Evolutionary conservation across 192 early-diverging fungal species (phyloP).

Genomic region (Diversispora eburnea): DNA sequence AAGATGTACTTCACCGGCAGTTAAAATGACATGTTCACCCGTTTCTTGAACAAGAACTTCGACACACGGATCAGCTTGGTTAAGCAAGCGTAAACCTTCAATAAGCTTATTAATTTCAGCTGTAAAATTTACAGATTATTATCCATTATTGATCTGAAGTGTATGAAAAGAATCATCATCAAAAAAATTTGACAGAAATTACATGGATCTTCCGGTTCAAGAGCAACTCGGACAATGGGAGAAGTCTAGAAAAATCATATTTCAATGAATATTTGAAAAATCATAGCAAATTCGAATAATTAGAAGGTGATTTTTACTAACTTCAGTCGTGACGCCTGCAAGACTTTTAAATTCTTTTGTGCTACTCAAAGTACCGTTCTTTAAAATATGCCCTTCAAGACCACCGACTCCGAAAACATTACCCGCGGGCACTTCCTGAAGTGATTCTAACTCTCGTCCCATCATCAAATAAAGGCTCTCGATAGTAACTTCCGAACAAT

Average conservation of each 20-base stretch:
- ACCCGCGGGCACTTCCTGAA: slow-evolving; percentile 87
- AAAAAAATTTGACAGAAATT: slow-evolving; percentile 15
- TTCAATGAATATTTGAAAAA: background rate
- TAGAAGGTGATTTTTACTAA: background rate
- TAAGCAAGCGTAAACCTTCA: slow-evolving; percentile 83
- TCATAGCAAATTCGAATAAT: background rate
- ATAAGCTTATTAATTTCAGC: slow-evolving; percentile 83
- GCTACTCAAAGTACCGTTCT: slow-evolving; percentile 87
- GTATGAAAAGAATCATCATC: background rate
- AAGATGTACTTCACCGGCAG: slow-evolving; percentile 95
- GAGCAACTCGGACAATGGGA: slow-evolving; percentile 94
- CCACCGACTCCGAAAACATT: slow-evolving; percentile 95
- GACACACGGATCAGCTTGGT: slow-evolving; percentile 93
- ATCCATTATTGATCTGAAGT: background rate
- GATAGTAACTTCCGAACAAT: slow-evolving; percentile 71
- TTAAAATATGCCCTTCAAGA: slow-evolving; percentile 85
- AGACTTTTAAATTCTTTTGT: slow-evolving; percentile 73
- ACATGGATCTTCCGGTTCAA: slow-evolving; percentile 89
- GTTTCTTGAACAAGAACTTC: slow-evolving; percentile 90
- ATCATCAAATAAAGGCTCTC: slow-evolving; percentile 89
- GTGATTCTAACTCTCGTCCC: slow-evolving; percentile 85
- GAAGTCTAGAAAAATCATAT: slow-evolving; percentile 43
- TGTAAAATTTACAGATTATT: slow-evolving; percentile 24
- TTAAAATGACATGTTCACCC: slow-evolving; percentile 94
- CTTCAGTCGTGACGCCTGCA: slow-evolving; percentile 57